Percentiles rank a stretch among this genome's conserved stretches.
Evolutionary conservation across 257 asterid species (phyloP).

Genomic region (Coffea canephora): DNA sequence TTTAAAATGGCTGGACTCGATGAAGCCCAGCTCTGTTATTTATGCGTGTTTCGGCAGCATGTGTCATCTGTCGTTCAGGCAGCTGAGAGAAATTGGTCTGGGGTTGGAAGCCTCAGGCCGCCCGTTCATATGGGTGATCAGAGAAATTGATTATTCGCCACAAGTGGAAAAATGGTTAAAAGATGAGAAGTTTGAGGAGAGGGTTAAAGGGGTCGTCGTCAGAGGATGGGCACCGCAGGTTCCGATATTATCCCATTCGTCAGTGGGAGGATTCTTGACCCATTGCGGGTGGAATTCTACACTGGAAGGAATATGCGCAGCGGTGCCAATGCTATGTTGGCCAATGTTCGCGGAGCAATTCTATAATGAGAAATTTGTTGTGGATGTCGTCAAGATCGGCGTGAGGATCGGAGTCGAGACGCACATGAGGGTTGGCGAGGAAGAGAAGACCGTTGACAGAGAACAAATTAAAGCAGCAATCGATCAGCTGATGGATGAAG

Average conservation of each 20-base stretch:
- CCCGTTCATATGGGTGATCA: conserved; percentile 38
- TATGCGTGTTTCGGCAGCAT: conserved; percentile 51
- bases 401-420: conserved; percentile 28
- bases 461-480: conserved; percentile 30
- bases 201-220: conserved; percentile 30
- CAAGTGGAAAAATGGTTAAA: conserved; percentile 31
- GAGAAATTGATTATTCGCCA: conserved; percentile 24
- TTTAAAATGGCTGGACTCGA: conserved; percentile 41
- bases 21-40: conserved; percentile 29
- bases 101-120: conserved; percentile 37
- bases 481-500: conserved; percentile 26
- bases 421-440: conserved; percentile 17
- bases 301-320: conserved; percentile 33
- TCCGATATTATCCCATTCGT: conserved; percentile 36
- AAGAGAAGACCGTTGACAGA: conserved; percentile 12
- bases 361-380: conserved; percentile 31
- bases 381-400: conserved; percentile 31
- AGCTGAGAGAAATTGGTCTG: conserved; percentile 40
- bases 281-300: conserved; percentile 60
- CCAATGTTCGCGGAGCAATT: conserved; percentile 45
- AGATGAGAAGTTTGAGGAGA: conserved; percentile 26
- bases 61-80: conserved; percentile 24
- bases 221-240: conserved; percentile 55
- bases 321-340: conserved; percentile 42
- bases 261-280: conserved; percentile 39